These are phyloP conservation scores for Clonostachys rhizophaga DNA, from an alignment of 2,329 filamentous ascomycete genomes.

Conservation along the genomic window DNA sequence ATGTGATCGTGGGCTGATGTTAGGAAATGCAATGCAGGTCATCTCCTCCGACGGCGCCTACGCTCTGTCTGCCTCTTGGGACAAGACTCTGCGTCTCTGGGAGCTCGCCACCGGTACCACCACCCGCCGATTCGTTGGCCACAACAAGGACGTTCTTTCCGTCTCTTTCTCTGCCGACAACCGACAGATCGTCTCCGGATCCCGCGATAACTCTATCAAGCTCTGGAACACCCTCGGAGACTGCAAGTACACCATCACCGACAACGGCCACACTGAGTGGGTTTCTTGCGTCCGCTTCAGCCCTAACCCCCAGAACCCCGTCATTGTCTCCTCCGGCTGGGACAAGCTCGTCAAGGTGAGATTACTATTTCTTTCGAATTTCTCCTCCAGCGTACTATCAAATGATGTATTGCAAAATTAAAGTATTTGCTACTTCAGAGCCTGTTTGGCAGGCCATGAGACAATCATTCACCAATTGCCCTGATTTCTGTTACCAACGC, in stretches of 20 bases:
- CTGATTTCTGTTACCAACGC: conserved; percentile 53
- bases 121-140: conserved; percentile 96
- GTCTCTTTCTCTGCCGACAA: conserved; percentile 99
- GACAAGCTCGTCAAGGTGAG: conserved; percentile 99
- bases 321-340: conserved; percentile 98
- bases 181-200: conserved; percentile 99
- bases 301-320: conserved; percentile 99
- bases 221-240: conserved; percentile 99
- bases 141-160: conserved; percentile 99
- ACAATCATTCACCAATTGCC: conserved; percentile 85
- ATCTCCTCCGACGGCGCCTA: conserved; percentile 99
- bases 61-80: conserved; percentile 97
- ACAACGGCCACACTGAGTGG: conserved; percentile 99
- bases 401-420: conserved; percentile 86
- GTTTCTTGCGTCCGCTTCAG: conserved; percentile 99
- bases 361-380: background rate
- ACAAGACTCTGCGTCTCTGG: conserved; percentile 99
- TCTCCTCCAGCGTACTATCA: conserved; percentile 14
- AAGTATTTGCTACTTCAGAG: conserved; percentile 99
- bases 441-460: conserved; percentile 80
- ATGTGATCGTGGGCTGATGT: conserved; percentile 3
- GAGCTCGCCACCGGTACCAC: conserved; percentile 96
- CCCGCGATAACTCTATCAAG: conserved; percentile 98
- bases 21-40: conserved; percentile 53
- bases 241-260: conserved; percentile 99